phyloP scores from a whole-genome alignment of 352 stramenopile species.

The Pythium brachiatum region DNA sequence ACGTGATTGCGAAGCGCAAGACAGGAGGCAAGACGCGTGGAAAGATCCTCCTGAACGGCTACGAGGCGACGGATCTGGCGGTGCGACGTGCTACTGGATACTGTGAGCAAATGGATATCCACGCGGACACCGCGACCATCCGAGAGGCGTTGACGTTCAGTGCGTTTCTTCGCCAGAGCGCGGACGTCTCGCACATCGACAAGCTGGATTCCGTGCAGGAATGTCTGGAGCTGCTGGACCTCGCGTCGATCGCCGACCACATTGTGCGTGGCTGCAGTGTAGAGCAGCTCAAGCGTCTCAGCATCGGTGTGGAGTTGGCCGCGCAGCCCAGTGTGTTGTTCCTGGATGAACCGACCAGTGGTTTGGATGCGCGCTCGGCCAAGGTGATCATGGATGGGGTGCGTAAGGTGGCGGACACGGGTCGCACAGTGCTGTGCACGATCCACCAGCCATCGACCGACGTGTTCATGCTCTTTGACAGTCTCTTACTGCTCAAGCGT shows the following conservation, averaged over 20 bases:
- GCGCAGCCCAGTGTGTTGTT: slow-evolving; percentile 80
- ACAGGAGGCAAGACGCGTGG: slow-evolving; percentile 69
- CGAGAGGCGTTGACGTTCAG: slow-evolving; percentile 91
- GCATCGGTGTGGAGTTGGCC: slow-evolving; percentile 67
- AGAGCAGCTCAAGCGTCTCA: slow-evolving; percentile 52
- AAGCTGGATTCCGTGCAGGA: slow-evolving; percentile 42
- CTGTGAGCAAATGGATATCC: slow-evolving; percentile 73
- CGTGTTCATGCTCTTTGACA: slow-evolving; percentile 31
- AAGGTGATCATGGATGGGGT: slow-evolving; percentile 79
- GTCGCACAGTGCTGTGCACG: slow-evolving; percentile 28
- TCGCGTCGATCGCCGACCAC: slow-evolving; percentile 34
- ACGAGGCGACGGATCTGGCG: slow-evolving; percentile 24
- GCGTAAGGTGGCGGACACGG: slow-evolving; percentile 63
- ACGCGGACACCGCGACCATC: slow-evolving; percentile 87
- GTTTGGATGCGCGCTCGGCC: slow-evolving; percentile 83
- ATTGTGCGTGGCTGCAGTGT: slow-evolving; percentile 36
- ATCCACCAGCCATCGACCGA: slow-evolving; percentile 29
- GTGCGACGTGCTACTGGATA: slow-evolving; percentile 27
- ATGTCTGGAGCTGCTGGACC: slow-evolving; percentile 34
- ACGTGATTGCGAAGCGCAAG: slow-evolving; percentile 90
- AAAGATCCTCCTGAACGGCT: slow-evolving; percentile 32
- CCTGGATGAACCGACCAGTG: slow-evolving; percentile 71
- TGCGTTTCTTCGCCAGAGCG: slow-evolving; percentile 77
- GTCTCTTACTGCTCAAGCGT: slow-evolving; percentile 25
- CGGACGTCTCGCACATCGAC: slow-evolving; percentile 23